phyloP scores from a whole-genome alignment of 768 basidiomycete genomes.

The Leccinum obscurum region DNA sequence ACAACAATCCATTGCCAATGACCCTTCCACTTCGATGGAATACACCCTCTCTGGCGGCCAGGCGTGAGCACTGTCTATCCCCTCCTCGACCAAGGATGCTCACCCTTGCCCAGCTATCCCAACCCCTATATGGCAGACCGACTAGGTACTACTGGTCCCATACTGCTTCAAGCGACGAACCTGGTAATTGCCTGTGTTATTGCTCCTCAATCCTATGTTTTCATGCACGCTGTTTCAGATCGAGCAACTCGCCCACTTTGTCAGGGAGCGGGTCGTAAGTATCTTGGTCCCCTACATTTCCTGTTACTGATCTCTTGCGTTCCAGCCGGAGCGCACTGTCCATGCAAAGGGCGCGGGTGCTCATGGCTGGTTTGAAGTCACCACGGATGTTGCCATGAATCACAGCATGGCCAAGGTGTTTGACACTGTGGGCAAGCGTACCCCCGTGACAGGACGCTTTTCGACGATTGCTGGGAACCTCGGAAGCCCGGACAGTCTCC shows the following conservation, averaged over 20 bases:
- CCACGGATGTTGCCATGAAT: constrained; percentile 15
- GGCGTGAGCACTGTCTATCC: constrained; percentile 2
- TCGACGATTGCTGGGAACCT: constrained; percentile 56
- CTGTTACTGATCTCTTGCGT: not conserved
- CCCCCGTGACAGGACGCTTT: constrained; percentile 39
- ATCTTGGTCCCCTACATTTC: too few species aligned
- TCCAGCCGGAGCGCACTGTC: constrained; percentile 18
- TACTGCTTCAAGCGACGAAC: constrained; percentile 15
- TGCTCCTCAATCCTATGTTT: not conserved
- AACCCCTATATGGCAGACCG: constrained; percentile 19
- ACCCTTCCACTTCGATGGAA: constrained; percentile 13
- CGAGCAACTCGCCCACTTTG: constrained; percentile 19
- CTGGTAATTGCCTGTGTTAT: constrained; percentile 3
- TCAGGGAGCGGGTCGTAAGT: constrained; percentile 21
- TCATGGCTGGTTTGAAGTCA: constrained; percentile 20
- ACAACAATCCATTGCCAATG: constrained; percentile 14
- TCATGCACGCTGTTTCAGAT: constrained; percentile 10
- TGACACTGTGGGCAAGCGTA: constrained; percentile 18
- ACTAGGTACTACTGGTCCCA: constrained; percentile 15
- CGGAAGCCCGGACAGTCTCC: constrained; percentile 47
- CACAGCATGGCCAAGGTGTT: constrained; percentile 19
- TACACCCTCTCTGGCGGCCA: constrained; percentile 20
- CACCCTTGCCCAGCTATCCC: constrained; percentile 10
- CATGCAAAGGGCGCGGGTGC: constrained; percentile 22
- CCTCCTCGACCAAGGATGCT: not conserved